Base-by-base conservation (phyloP, 495 filamentous ascomycete genomes). In the Neurospora sp. region DNA sequence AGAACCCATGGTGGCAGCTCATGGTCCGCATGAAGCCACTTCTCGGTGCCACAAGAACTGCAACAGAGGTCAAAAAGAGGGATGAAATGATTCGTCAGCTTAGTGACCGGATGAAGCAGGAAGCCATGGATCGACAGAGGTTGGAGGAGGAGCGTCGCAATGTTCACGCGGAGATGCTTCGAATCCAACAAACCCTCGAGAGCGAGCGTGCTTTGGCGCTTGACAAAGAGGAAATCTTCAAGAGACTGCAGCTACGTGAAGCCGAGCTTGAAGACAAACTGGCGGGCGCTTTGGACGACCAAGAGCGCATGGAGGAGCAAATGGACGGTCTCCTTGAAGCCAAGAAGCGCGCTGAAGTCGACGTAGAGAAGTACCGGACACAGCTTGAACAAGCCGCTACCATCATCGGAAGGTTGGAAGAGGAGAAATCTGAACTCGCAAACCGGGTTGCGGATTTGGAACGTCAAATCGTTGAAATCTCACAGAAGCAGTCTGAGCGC, bases 221-320 rank as follows among this genome's bases (percentile, higher is more conserved):
- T 9, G 96, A 99, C 81, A 99, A 98, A 79, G 96, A 99, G 76
- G 96, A 98, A 74, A 98, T 99, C 43, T 98, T 98, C 84, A 96
- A 94, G 79, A 88, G 96, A 21, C 85, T 98, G n/a, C 95, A 97
- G 78, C 80, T 91, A 42, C 90, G 95, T 34, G 96, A 98, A 79
- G 89, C 90, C 5, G 94, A 98, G 77, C 86, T 99, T 0, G 90
- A 88, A 21, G 96, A 99, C 77, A 97, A 98, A 82, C 85, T 99
- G 28, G 88, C 93, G 15, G 96, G 91, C 39, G 94, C 96, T n/a
- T 87, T 98, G 69, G 92, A 97, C 21, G 96, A 99, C 76, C 96
- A 98, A 81, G 96, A 98, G 78, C 89, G 89, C 39, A 88, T 98
- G 3, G 96, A 99, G 80, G 92, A 94, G 62, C 94, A 98, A 79